A percentile compares a stretch with the other conserved stretches of the same genome.
These are phyloP conservation scores for Leptographium procerum DNA, from an alignment of 2,329 filamentous ascomycete species.

Conservation along the genomic window DNA sequence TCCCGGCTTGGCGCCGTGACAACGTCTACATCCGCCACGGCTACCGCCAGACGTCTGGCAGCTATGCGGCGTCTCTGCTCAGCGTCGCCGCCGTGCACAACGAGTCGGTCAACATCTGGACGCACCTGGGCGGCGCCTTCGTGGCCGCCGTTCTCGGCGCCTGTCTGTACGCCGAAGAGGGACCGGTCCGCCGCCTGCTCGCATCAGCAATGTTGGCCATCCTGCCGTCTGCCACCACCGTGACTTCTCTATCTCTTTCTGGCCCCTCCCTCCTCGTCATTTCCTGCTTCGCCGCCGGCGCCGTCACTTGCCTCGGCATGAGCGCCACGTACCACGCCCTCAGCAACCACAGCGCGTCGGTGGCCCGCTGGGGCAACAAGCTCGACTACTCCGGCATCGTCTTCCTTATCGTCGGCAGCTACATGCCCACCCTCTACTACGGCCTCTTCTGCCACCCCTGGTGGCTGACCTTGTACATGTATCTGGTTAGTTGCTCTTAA, in stretches of 20 bases:
- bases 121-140: constrained; percentile 53
- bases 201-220: neutral
- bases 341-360: constrained; percentile 67
- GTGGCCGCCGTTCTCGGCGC: constrained; percentile 39
- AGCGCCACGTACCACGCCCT: constrained; percentile 78
- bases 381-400: constrained; percentile 94
- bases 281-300: constrained; percentile 67
- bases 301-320: constrained; percentile 63
- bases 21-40: constrained; percentile 43
- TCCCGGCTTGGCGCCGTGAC: constrained; percentile 48
- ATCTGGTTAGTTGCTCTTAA: too few species aligned
- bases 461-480: constrained; percentile 62
- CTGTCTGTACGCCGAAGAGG: constrained; percentile 26
- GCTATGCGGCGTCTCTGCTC: constrained; percentile 31
- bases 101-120: constrained; percentile 53
- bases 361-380: constrained; percentile 79
- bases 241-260: neutral
- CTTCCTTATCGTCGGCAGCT: constrained; percentile 80
- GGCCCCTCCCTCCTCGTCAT: constrained; percentile 61
- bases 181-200: neutral
- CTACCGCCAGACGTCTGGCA: constrained; percentile 40
- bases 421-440: constrained; percentile 80
- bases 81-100: constrained; percentile 47
- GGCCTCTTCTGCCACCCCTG: constrained; percentile 62
- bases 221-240: neutral